Base-by-base conservation (phyloP, 352 stramenopile genomes). In the Elongisporangium senticosum region DNA sequence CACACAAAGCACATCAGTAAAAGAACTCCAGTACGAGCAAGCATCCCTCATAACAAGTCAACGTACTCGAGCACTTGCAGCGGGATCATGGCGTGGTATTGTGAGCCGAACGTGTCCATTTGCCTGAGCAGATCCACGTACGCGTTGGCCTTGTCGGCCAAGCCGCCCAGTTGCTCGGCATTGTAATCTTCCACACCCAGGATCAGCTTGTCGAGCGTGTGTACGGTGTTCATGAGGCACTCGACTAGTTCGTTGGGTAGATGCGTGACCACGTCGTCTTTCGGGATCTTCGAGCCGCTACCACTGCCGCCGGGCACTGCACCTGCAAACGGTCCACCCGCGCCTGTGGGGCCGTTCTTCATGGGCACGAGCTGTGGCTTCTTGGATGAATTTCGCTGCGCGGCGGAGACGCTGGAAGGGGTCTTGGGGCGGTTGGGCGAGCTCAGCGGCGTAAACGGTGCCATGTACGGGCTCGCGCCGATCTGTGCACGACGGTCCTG, bases 381-480 rank as follows among this genome's bases (percentile, higher is more conserved):
- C 49, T 69, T 70, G 51, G 53, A 19, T 4, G 55, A 51, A 48
- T 56, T 49, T 19, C 65, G 58, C 56, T 69, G 59, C 48, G 60
- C 51, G n/a, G 56, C 49, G 10, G 47, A 61, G 17, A 67, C 64
- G 49, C 70, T 79, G 1, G 75, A 77, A 14, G 77, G 79, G 33
- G 77, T 87, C 63, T 88, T 88, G 0, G 74, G 72, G 4, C 64
- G 59, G 51, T 66, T 78, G 1, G 80, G 77, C 11, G 75, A 85
- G n/a, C 76, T 72, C 62, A 85, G 70, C 48, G 80, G 80, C 51
- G 80, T 90, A 63, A 90, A 90, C 2, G 80, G 80, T 20, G 77
- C 70, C 26, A 90, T 21, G 53, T 86, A 90, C 23, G 80, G 80
- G 61, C 75, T 86, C 49, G 74, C 77, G 21, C 77, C 70, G 7